phyloP scores from a whole-genome alignment of 1,139 yeast genomes.

The Spathaspora sp. region DNA sequence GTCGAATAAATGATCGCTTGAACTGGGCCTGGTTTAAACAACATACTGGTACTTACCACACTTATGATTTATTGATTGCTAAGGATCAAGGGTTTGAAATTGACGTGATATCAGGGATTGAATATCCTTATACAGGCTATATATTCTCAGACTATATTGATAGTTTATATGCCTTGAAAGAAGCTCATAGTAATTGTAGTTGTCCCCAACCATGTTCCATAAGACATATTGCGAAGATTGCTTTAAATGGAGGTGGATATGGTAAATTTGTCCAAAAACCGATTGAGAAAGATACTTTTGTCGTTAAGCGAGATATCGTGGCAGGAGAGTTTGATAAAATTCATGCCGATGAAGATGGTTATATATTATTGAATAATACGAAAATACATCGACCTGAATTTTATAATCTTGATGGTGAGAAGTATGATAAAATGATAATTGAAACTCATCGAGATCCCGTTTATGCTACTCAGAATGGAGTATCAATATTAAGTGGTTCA shows the following conservation, averaged over 20 bases:
- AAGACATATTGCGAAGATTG: slow-evolving; percentile 1
- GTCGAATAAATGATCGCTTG: not conserved
- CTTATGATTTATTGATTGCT: slow-evolving; percentile 3
- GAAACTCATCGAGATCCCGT: not conserved
- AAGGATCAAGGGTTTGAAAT: slow-evolving; percentile 1
- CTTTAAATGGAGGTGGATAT: slow-evolving; percentile 4
- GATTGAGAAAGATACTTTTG: slow-evolving; percentile 1
- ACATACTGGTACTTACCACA: slow-evolving; percentile 1
- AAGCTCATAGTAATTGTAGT: slow-evolving; percentile 2
- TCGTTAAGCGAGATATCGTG: not conserved
- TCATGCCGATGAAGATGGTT: not conserved
- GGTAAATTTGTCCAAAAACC: slow-evolving; percentile 4
- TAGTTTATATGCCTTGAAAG: slow-evolving; percentile 1
- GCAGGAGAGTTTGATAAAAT: not conserved
- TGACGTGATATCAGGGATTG: not conserved
- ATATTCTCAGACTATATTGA: not conserved
- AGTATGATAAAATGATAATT: slow-evolving; percentile 3
- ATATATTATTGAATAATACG: not conserved
- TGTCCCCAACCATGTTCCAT: slow-evolving; percentile 3
- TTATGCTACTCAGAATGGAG: slow-evolving; percentile 2
- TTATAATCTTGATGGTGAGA: slow-evolving; percentile 1
- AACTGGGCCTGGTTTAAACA: slow-evolving; percentile 1
- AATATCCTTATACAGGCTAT: not conserved
- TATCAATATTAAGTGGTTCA: slow-evolving; percentile 1
- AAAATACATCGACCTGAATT: not conserved